A percentile compares a stretch with the other conserved stretches of the same genome.
Conservation (phyloP, 768 basidiomycete species). For the Phanerochaete sordida region DNA sequence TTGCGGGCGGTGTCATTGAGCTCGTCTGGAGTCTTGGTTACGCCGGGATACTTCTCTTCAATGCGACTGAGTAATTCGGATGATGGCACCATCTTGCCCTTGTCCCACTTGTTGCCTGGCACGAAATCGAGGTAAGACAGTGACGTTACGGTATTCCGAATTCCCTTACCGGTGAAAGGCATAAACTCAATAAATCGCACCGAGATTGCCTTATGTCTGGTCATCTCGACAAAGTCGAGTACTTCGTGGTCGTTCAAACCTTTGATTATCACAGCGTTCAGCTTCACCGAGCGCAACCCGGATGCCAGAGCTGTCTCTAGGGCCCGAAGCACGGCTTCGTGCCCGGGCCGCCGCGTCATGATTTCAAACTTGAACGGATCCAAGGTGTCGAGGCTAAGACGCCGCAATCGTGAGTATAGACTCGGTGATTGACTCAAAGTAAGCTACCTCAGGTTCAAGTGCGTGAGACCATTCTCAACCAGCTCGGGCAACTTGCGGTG, state of each 20-base stretch:
- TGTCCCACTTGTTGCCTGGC: constrained; percentile 83
- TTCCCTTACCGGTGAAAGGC: constrained; percentile 77
- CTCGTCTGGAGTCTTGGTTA: constrained; percentile 61
- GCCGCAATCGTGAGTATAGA: background rate
- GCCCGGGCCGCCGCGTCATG: constrained; percentile 77
- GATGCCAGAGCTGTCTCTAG: constrained; percentile 60
- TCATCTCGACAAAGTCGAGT: constrained; percentile 74
- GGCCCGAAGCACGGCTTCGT: constrained; percentile 68
- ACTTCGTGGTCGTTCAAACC: constrained; percentile 82
- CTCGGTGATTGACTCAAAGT: background rate
- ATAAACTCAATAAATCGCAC: constrained; percentile 93
- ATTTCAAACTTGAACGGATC: constrained; percentile 86
- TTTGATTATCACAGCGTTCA: constrained; percentile 83
- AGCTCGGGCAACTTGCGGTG: constrained; percentile 69
- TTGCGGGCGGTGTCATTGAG: constrained; percentile 79
- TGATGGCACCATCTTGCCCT: constrained; percentile 78
- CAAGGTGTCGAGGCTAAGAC: constrained; percentile 70
- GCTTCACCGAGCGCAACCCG: constrained; percentile 59
- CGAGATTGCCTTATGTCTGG: constrained; percentile 56
- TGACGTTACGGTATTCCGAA: background rate
- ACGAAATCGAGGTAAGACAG: background rate
- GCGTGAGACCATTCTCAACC: constrained; percentile 69
- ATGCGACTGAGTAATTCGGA: constrained; percentile 56
- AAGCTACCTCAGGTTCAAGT: constrained; percentile 61
- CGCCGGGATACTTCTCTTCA: constrained; percentile 39